Conservation (phyloP, 2,329 filamentous ascomycete genomes). For the Hypoxylon sp. region DNA sequence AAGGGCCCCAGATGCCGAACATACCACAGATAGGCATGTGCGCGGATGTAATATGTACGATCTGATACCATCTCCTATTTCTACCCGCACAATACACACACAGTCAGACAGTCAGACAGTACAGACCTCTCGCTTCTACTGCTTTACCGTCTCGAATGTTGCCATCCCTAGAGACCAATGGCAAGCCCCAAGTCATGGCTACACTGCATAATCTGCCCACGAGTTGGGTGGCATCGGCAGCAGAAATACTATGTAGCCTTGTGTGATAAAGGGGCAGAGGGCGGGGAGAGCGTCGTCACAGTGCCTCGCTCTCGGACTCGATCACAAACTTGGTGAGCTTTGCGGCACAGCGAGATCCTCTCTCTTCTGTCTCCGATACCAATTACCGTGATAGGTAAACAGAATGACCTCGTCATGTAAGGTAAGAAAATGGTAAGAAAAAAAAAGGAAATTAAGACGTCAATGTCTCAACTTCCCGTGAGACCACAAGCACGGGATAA, state of each 20-base stretch:
- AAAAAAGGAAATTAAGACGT: slow-evolving; percentile 6
- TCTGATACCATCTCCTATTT: not conserved
- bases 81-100: too few species aligned
- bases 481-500: not conserved
- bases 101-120: too few species aligned
- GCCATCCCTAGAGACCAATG: not conserved
- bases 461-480: slow-evolving; percentile 7
- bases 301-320: not conserved
- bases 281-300: slow-evolving; percentile 3
- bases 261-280: not conserved
- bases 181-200: not conserved
- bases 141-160: too few species aligned
- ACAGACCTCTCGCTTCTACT: too few species aligned
- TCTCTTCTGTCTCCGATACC: not conserved
- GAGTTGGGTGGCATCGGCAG: not conserved
- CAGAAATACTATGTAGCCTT: not conserved
- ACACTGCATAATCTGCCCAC: not conserved
- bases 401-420: not conserved
- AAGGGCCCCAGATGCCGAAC: not conserved
- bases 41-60: not conserved
- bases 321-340: slow-evolving; percentile 7
- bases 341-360: not conserved
- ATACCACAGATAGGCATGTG: not conserved
- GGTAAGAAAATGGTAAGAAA: not conserved
- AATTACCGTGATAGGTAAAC: not conserved